phyloP scores from a whole-genome alignment of 306 rosid species.

The Crotalaria pallida region DNA sequence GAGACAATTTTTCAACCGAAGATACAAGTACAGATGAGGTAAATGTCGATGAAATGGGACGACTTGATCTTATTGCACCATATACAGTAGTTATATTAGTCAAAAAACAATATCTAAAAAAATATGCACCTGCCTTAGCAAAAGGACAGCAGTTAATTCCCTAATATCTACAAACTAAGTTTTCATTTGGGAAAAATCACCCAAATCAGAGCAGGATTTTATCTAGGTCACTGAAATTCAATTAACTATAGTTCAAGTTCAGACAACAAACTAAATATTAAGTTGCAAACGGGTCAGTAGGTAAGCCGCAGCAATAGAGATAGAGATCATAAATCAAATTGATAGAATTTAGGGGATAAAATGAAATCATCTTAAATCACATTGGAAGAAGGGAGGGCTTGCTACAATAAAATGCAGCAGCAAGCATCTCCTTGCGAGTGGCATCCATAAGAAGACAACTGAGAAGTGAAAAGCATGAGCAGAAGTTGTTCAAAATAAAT shows the following conservation, averaged over 20 bases:
- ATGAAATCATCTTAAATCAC: conserved; percentile 8
- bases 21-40: neutral
- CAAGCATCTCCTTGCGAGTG: neutral
- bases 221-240: neutral
- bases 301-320: conserved; percentile 7
- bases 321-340: neutral
- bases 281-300: neutral
- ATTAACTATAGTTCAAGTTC: neutral
- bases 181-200: neutral
- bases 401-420: conserved; percentile 8
- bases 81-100: neutral
- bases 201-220: neutral
- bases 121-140: neutral
- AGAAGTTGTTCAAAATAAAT: conserved; percentile 13
- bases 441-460: conserved; percentile 5
- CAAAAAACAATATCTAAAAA: neutral
- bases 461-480: neutral
- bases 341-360: conserved; percentile 14
- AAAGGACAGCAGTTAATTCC: conserved; percentile 4
- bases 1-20: neutral
- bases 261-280: conserved; percentile 12
- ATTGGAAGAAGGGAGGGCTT: neutral
- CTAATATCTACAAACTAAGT: neutral
- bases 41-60: neutral
- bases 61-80: neutral